Evolutionary conservation across 176 grass and related monocot species (phyloP).

Genomic region (Secale cereale): DNA sequence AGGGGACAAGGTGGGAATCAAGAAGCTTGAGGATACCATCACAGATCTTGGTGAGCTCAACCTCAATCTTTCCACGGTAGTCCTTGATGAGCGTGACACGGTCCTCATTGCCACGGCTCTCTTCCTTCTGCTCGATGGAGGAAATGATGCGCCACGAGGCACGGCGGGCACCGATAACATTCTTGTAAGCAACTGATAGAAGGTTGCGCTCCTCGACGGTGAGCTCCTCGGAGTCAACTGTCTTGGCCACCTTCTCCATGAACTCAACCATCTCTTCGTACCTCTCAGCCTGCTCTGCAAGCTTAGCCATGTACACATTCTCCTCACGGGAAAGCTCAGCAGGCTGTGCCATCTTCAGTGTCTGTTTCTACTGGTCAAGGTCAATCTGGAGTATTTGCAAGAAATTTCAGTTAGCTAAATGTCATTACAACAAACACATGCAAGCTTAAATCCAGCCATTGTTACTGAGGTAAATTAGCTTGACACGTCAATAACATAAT

Average conservation of each 20-base stretch:
- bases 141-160: constrained; percentile 55
- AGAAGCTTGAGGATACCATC: constrained; percentile 54
- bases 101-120: constrained; percentile 39
- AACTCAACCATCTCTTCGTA: constrained; percentile 54
- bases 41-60: constrained; percentile 47
- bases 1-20: constrained; percentile 43
- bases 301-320: constrained; percentile 52
- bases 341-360: constrained; percentile 29
- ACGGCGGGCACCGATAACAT: constrained; percentile 37
- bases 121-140: constrained; percentile 52
- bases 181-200: constrained; percentile 54
- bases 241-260: constrained; percentile 41
- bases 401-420: constrained; percentile 10
- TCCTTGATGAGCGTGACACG: constrained; percentile 39
- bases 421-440: neutral
- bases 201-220: constrained; percentile 49
- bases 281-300: constrained; percentile 53
- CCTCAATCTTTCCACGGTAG: constrained; percentile 41
- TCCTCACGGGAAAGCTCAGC: constrained; percentile 54
- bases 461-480: neutral
- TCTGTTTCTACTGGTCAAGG: constrained; percentile 1
- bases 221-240: constrained; percentile 37
- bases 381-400: constrained; percentile 8
- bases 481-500: neutral
- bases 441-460: neutral